Evolutionary conservation across 2,329 filamentous ascomycete species (phyloP).

Genomic region (Trichoderma hamatum): DNA sequence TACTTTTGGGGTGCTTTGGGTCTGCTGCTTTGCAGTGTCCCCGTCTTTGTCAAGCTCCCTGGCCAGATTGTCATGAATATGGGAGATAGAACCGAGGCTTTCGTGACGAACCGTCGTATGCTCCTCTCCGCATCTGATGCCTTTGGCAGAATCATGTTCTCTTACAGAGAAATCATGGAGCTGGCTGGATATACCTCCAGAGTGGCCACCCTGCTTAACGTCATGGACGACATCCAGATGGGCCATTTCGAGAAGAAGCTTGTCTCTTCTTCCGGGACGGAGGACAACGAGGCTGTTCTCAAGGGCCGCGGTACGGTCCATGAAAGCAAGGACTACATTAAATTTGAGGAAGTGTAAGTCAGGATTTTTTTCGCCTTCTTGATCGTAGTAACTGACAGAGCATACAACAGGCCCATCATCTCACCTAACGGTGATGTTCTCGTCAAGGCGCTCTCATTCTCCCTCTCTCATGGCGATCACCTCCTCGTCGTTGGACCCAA

Average conservation of each 20-base stretch:
- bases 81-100: slow-evolving; percentile 74
- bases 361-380: neutral
- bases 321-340: slow-evolving; percentile 75
- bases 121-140: slow-evolving; percentile 92
- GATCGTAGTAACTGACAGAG: neutral
- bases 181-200: slow-evolving; percentile 93
- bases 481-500: slow-evolving; percentile 95
- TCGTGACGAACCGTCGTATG: slow-evolving; percentile 92
- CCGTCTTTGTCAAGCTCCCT: slow-evolving; percentile 93
- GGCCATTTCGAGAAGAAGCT: slow-evolving; percentile 96
- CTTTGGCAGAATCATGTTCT: slow-evolving; percentile 95
- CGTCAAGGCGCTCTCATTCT: slow-evolving; percentile 82
- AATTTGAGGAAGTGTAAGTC: slow-evolving; percentile 76
- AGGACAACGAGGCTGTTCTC: slow-evolving; percentile 81
- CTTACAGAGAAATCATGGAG: slow-evolving; percentile 96
- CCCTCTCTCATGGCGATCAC: slow-evolving; percentile 83
- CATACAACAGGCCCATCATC: slow-evolving; percentile 71
- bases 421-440: slow-evolving; percentile 95
- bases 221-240: slow-evolving; percentile 89
- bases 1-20: slow-evolving; percentile 98
- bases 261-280: slow-evolving; percentile 82
- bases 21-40: slow-evolving; percentile 87
- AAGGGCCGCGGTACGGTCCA: slow-evolving; percentile 78
- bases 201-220: slow-evolving; percentile 84
- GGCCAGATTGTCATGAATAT: slow-evolving; percentile 66